phyloP scores from a whole-genome alignment of 2,329 filamentous ascomycete species.

The Cryphonectria carpinicola region DNA sequence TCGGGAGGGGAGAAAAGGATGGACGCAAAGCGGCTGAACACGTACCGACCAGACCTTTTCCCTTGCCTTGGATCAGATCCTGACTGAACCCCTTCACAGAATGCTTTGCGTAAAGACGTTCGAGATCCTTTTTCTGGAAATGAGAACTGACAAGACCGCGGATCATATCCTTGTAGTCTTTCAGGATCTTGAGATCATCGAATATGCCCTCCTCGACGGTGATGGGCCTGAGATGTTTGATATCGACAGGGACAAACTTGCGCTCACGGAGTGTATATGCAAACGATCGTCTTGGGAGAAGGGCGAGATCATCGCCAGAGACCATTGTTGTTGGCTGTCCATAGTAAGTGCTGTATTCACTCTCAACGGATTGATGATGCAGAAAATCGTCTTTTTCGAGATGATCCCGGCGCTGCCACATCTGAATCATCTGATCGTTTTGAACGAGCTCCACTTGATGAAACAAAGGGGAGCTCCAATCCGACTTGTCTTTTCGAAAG shows the following conservation, averaged over 20 bases:
- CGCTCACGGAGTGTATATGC: constrained; percentile 21
- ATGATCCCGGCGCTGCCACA: not conserved
- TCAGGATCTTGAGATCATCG: constrained; percentile 15
- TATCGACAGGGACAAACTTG: constrained; percentile 19
- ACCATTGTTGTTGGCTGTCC: constrained; percentile 12
- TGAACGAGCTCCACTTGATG: not conserved
- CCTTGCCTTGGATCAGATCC: constrained; percentile 35
- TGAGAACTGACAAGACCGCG: constrained; percentile 16
- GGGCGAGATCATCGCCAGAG: constrained; percentile 10
- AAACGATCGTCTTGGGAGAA: constrained; percentile 21
- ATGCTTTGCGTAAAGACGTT: constrained; percentile 1
- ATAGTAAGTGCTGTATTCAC: not conserved
- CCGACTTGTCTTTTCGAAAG: not conserved
- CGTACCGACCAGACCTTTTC: constrained; percentile 38
- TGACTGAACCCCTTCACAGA: constrained; percentile 8
- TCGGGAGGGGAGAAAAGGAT: too few relatives aligned
- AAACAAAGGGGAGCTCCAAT: not conserved
- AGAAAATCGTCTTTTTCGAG: constrained; percentile 10
- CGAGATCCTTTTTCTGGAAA: constrained; percentile 22
- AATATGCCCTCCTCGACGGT: constrained; percentile 12
- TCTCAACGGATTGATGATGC: constrained; percentile 5
- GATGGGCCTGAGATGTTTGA: constrained; percentile 17
- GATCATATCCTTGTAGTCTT: constrained; percentile 20
- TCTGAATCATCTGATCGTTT: not conserved
- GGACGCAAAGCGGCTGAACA: not conserved